These are phyloP conservation scores for Candida sanyiensis DNA, from an alignment of 805 yeast species.

Conservation along the genomic window DNA sequence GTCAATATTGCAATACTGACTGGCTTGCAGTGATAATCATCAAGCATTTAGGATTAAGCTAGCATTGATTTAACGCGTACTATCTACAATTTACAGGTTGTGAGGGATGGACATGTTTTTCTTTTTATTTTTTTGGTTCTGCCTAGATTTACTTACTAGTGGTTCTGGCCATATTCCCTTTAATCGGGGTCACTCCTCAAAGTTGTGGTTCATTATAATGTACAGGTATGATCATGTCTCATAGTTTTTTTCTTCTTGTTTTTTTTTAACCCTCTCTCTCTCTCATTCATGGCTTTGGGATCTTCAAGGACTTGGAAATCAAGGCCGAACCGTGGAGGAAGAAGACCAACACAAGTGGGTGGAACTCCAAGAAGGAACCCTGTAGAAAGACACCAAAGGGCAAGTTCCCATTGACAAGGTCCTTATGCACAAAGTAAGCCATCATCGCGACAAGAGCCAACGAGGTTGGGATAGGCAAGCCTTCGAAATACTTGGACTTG, in stretches of 20 bases:
- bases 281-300: conserved; percentile 65
- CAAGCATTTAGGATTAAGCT: too few relatives aligned
- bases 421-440: conserved; percentile 59
- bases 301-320: conserved; percentile 84
- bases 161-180: too few relatives aligned
- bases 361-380: conserved; percentile 64
- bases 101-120: neutral
- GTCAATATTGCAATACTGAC: too few relatives aligned
- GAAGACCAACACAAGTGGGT: conserved; percentile 60
- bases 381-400: conserved; percentile 61
- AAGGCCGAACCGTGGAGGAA: conserved; percentile 81
- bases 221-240: neutral
- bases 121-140: neutral
- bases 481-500: conserved; percentile 89
- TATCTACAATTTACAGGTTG: neutral
- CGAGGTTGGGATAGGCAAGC: conserved; percentile 91
- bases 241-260: neutral
- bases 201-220: conserved; percentile 3
- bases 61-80: too few relatives aligned
- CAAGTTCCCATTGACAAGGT: conserved; percentile 42
- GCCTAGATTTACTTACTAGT: neutral
- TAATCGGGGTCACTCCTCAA: too few relatives aligned
- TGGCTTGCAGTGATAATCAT: too few relatives aligned
- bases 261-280: too few relatives aligned
- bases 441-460: conserved; percentile 66